These are phyloP conservation scores for Trichosanthes truncata DNA, from an alignment of 306 rosid species.

Conservation along the genomic window DNA sequence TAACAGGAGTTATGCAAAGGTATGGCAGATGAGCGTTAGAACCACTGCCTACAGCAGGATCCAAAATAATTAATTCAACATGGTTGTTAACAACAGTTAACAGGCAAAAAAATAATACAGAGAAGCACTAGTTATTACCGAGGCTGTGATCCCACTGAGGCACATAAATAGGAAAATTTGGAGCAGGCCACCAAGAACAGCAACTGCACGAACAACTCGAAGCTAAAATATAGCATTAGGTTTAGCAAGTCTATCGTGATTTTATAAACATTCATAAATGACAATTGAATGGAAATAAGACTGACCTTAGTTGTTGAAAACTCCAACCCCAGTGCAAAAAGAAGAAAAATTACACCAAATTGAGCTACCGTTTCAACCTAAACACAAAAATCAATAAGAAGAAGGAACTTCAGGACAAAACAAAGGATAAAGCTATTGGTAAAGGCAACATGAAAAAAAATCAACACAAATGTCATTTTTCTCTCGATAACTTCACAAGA, in stretches of 20 bases:
- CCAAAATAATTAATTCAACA: not conserved
- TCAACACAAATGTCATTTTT: not conserved
- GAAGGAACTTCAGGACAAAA: not conserved
- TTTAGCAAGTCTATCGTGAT: slow-evolving; percentile 1
- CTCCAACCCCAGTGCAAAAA: slow-evolving; percentile 92
- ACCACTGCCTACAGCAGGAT: not conserved
- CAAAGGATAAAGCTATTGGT: not conserved
- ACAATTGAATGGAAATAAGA: slow-evolving; percentile 14
- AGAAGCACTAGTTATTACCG: slow-evolving; percentile 39
- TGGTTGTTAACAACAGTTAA: not conserved
- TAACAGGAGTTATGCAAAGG: not conserved
- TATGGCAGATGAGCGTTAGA: not conserved
- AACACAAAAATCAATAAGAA: slow-evolving; percentile 13
- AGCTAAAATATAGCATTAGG: slow-evolving; percentile 43
- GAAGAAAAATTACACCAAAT: slow-evolving; percentile 96
- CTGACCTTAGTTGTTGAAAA: slow-evolving; percentile 82
- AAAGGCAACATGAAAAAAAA: not conserved
- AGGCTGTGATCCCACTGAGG: slow-evolving; percentile 85
- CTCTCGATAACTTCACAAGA: not conserved
- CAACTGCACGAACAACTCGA: slow-evolving; percentile 97
- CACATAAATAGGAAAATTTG: slow-evolving; percentile 93
- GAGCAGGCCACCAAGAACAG: slow-evolving; percentile 91
- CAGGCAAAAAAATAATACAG: not conserved
- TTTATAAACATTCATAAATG: slow-evolving; percentile 10
- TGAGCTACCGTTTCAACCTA: slow-evolving; percentile 99